phyloP scores from a whole-genome alignment of 2,329 filamentous ascomycete genomes.

The Trichoderma sp. region DNA sequence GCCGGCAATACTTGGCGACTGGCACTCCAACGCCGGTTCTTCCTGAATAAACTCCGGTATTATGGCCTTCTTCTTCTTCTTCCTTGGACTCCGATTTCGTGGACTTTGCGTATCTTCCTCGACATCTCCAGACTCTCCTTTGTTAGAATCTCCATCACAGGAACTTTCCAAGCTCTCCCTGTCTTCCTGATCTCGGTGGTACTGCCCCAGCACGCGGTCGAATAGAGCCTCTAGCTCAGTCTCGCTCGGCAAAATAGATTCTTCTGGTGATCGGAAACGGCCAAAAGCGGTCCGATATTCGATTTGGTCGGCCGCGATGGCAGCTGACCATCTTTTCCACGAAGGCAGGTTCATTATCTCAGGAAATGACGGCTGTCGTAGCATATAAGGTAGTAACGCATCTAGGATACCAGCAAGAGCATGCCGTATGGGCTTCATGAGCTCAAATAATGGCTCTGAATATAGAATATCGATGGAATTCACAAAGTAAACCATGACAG shows the following conservation, averaged over 20 bases:
- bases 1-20: background rate
- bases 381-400: constrained; percentile 33
- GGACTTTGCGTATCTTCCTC: background rate
- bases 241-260: constrained; percentile 20
- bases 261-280: constrained; percentile 24
- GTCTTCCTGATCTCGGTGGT: background rate
- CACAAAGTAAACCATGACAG: constrained; percentile 37
- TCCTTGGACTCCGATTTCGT: background rate
- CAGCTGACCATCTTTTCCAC: constrained; percentile 36
- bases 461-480: constrained; percentile 40
- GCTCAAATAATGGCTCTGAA: constrained; percentile 31
- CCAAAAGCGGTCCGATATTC: constrained; percentile 34
- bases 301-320: constrained; percentile 37
- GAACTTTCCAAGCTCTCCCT: background rate
- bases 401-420: constrained; percentile 41
- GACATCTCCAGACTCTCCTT: background rate
- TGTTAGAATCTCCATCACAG: too few relatives aligned
- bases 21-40: background rate
- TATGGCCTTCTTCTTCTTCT: background rate
- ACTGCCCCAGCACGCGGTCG: background rate
- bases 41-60: background rate
- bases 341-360: constrained; percentile 34
- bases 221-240: constrained; percentile 19
- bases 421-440: constrained; percentile 41
- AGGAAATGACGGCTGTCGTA: constrained; percentile 35